Base-by-base conservation (phyloP, 768 basidiomycete species). In the Hemileccinum rubropunctum region DNA sequence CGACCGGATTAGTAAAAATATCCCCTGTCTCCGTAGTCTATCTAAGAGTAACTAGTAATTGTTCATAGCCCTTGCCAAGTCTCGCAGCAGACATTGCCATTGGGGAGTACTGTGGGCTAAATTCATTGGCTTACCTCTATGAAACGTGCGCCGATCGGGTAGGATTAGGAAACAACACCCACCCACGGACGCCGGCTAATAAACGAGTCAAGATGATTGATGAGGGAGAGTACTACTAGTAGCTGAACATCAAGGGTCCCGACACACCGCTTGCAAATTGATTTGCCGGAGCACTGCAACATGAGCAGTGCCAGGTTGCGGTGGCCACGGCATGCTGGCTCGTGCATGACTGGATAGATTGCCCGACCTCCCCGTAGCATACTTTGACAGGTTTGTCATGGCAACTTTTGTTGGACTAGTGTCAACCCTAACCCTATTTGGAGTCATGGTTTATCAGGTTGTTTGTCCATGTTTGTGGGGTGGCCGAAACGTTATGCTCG, bases 401-500 rank as follows among this genome's bases (percentile, higher is more conserved):
- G 45, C 54, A 56, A 61, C 57, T 38, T 52, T 17, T 15, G 28
- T 41, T 17, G 27, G 14, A 23, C 23, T 23, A 23, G 23, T 23
- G 23, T 2, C 1, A 53, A 65, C 62, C 62, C 63, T 63, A 60
- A 55, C 62, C 57, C 51, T 21, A 49, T 18, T 30, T 26, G 18
- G 40, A 21, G 13, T 26, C 7, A 35, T 36, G 14, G 13, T 23
- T 23, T 21, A 45, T 42, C 32, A 2, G 5, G 0, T 17, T 66
- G 44, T 66, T 67, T 67, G 51, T 42, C 0, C 15, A 3, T 66
- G 30, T 66, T 67, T 65, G 52, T 61, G 58, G 63, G 64, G 61
- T 52, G 57, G 55, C 36, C 53, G 21, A 53, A n/a, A 53, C 50
- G 52, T n/a, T 53, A 57, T 54, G 56, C 53, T 54, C 41, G 53